Base-by-base conservation (phyloP, 257 asterid genomes). In the Leptodermis oblonga region DNA sequence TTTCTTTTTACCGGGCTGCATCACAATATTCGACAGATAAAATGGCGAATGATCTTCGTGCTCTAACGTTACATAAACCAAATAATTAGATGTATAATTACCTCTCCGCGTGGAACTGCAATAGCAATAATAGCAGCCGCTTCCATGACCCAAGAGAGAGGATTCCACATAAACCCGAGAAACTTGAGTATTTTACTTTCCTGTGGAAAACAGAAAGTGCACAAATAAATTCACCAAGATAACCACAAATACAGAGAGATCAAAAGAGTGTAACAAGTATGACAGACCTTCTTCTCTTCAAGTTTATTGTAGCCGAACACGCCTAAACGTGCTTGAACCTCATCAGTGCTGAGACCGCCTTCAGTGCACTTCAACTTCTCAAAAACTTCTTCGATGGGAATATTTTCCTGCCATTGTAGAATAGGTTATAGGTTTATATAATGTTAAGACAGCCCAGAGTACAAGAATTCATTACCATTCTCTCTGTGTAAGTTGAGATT, bases 111-210 rank as follows among this genome's bases (percentile, higher is more conserved):
- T 9, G 82, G 76, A 69, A 78, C 76, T 45, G 66, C 67, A 53
- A 78, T 71, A 11, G 79, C 82, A 68, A 78, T 70, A 55, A 78
- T 73, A 14, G 82, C 76, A 39, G 82, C 82, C 20, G 73, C 79
- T 78, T 78, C 82, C 82, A 78, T 78, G 22, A 78, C 82, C 82
- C 82, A 78, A 46, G 82, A 78, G 37, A 78, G 76, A 42, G 82
- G 79, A 59, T 78, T 78, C 82, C 82, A 78, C 82, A 78, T 78
- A 37, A 78, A 78, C 20, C 82, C 82, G 48, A 78, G 68, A 62
- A 78, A 78, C 76, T 78, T 78, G 43, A 78, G 73, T 31, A 78
- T 59, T 73, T 73, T 78, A 49, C 70, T 78, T 64, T 78, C 82
- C 82, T 78, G 25, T n/a, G 17, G 26, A 55, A 10, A 20, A 54